A percentile compares a stretch with the other conserved stretches of the same genome.
phyloP scores from a whole-genome alignment of 345 rosid genomes.

The Abelmoschus esculentus region DNA sequence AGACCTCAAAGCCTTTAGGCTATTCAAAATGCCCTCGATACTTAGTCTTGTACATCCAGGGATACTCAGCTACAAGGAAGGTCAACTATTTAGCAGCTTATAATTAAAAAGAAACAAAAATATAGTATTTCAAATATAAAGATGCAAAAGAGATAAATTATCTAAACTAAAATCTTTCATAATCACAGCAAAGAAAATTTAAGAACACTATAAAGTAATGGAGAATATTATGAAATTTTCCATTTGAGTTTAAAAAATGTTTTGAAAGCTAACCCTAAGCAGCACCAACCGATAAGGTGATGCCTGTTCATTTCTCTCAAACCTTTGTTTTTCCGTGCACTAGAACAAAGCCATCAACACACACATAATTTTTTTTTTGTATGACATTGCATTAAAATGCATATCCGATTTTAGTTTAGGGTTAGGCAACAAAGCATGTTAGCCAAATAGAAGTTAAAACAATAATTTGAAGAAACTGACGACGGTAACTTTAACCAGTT shows the following conservation, averaged over 20 bases:
- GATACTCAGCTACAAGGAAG: constrained; percentile 57
- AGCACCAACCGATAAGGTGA: background rate
- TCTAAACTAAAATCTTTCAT: background rate
- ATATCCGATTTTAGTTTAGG: background rate
- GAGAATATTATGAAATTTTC: background rate
- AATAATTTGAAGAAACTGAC: background rate
- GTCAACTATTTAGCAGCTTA: constrained; percentile 10
- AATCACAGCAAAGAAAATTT: background rate
- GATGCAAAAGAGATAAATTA: background rate
- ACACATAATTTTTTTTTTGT: too few species aligned
- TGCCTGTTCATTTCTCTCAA: background rate
- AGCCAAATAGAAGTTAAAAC: background rate
- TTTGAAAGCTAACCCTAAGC: background rate
- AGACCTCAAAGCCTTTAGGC: constrained; percentile 50
- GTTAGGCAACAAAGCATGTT: background rate
- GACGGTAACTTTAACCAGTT: background rate
- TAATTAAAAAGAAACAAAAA: background rate
- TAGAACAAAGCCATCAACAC: background rate
- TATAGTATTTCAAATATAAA: background rate
- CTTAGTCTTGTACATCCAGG: constrained; percentile 84
- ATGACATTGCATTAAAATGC: background rate
- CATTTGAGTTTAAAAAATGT: background rate
- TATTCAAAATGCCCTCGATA: constrained; percentile 53
- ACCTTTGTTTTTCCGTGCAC: background rate
- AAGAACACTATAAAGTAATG: background rate